phyloP scores from a whole-genome alignment of 1,284 basidiomycete species.

The Ustilago vetiveriae region DNA sequence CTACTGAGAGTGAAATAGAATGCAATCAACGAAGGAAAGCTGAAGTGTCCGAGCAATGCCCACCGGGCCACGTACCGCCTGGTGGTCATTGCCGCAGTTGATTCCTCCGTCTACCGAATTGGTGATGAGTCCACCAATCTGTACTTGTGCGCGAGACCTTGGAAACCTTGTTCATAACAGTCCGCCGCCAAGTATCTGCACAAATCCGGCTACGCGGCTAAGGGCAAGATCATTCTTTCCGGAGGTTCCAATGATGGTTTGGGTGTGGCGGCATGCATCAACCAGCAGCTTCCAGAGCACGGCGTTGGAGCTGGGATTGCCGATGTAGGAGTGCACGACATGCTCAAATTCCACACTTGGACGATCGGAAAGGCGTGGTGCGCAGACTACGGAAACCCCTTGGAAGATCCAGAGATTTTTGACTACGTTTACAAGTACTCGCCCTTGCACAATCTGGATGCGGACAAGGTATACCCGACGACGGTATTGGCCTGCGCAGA shows the following conservation, averaged over 20 bases:
- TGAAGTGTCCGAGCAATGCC: too few species aligned
- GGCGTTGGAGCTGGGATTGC: conserved; percentile 73
- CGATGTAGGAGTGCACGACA: conserved; percentile 74
- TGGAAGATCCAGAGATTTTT: conserved; percentile 66
- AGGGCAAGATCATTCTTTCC: conserved; percentile 80
- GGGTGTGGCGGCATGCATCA: conserved; percentile 80
- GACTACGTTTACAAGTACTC: conserved; percentile 63
- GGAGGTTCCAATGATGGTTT: conserved; percentile 72
- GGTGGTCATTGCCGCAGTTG: too few species aligned
- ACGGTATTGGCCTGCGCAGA: conserved; percentile 61
- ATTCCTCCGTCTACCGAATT: too few species aligned
- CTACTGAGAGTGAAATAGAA: too few species aligned
- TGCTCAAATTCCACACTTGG: conserved; percentile 70
- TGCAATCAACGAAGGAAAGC: too few species aligned
- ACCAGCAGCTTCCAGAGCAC: conserved; percentile 80
- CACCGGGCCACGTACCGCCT: too few species aligned
- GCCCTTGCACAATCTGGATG: conserved; percentile 62
- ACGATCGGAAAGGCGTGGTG: conserved; percentile 78
- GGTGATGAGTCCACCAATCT: too few species aligned
- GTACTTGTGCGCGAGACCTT: too few species aligned
- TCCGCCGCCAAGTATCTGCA: conserved; percentile 78
- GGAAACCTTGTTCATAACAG: too few species aligned
- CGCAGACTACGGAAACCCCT: conserved; percentile 82
- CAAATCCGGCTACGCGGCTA: conserved; percentile 76
- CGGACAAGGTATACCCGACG: conserved; percentile 59